These are phyloP conservation scores for Rhytidhysteron rufulum DNA, from an alignment of 2,329 filamentous ascomycete species.

Conservation along the genomic window DNA sequence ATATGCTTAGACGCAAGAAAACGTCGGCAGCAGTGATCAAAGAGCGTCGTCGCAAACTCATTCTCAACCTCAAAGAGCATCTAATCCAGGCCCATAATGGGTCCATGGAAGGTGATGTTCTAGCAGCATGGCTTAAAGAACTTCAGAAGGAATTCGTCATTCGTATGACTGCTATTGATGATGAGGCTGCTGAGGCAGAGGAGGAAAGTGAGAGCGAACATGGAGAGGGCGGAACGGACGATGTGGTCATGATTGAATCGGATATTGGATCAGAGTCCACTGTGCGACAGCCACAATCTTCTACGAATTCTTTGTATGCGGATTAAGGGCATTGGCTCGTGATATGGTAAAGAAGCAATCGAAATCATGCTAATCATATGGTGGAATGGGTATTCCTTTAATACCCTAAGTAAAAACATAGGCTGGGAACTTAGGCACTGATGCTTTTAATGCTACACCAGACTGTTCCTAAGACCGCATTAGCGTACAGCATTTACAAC, in stretches of 20 bases:
- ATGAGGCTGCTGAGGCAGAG: constrained; percentile 22
- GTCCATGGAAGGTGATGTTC: constrained; percentile 59
- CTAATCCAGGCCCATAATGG: constrained; percentile 65
- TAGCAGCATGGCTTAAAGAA: constrained; percentile 61
- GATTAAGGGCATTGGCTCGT: no score
- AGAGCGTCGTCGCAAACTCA: constrained; percentile 64
- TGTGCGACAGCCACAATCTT: no score
- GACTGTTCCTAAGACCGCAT: no score
- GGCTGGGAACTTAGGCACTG: no score
- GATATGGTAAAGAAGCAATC: no score
- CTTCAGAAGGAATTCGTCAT: constrained; percentile 72
- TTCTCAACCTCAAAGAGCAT: constrained; percentile 69
- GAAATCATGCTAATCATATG: no score
- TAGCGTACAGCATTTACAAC: no score
- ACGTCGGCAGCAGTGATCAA: constrained; percentile 56
- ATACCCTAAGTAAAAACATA: no score
- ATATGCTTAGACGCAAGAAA: constrained; percentile 56
- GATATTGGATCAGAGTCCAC: neutral
- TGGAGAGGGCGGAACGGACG: constrained; percentile 1
- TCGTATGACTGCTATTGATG: constrained; percentile 65
- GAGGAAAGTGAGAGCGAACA: constrained; percentile 7
- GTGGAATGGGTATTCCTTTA: no score
- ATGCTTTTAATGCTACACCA: no score
- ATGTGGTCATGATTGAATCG: neutral
- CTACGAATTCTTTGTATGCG: no score